Evolutionary conservation across 2,329 filamentous ascomycete genomes (phyloP), one percentile per base, ranked within the genome.

Genomic region (Penicillium sumatraense): DNA sequence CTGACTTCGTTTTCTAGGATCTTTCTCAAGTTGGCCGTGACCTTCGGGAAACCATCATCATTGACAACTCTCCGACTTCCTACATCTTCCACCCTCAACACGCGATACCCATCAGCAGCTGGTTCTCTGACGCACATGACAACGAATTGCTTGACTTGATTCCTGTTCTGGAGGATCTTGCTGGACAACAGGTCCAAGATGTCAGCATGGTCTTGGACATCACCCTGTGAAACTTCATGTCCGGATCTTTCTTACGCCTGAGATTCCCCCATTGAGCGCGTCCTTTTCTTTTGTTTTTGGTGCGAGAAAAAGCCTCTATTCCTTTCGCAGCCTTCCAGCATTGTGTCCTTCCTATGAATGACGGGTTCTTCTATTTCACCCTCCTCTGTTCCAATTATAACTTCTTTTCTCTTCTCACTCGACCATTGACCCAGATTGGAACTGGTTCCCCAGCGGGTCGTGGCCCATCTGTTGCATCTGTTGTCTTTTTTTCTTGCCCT

Each of bases 1-100:
- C 9, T n/a, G 53, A 20, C 58, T n/a, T n/a, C n/a, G n/a, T n/a
- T n/a, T n/a, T n/a, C n/a, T n/a, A 86, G 84, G 95, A 99, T 73
- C 85, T 99, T 52, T 98, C 95, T 44, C 95, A 98, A 81, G 89
- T 99, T 55, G 95, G 95, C 49, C 89, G 95, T 63, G 93, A 98
- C 73, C 85, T 99, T 53, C 91, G 91, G 75, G 93, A 99, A 72
- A 99, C 93, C 18, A 99, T 99, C 72, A 99, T 99, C 74, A 99
- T 99, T 70, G 95, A 99, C 80, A 99, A 99, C 78, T 98, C 95
- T 44, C 95, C 95, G 2, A 99, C 95, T 4, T 98, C 93, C 11
- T 99, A 99, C 80, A 98, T 99, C 69, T 99, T 99, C 84, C 95
- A 99, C 73, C 95, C 95, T 21, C 93, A 99, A 80, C 95, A 99